Base-by-base conservation (phyloP, 2,329 filamentous ascomycete genomes). In the Neoarthrinium moseri region DNA sequence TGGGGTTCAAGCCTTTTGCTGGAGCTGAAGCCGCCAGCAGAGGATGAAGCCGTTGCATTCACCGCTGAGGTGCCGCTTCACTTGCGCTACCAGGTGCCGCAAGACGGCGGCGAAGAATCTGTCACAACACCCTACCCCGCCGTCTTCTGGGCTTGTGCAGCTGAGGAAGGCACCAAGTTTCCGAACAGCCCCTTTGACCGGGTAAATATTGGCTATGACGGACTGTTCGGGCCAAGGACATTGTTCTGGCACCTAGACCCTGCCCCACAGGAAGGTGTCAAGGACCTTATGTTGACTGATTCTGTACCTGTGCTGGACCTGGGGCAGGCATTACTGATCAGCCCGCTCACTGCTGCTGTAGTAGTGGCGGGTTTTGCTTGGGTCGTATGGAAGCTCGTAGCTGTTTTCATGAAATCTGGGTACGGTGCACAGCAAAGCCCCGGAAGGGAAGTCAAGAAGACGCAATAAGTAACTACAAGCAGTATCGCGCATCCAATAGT, bases 101-200 rank as follows among this genome's bases (percentile, higher is more conserved):
- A 76, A 0, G 63, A 66, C 34, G 73, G 73, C 3, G 84, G 84
- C 3, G 73, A 80, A 51, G 64, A 69, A 3, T 54, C 73, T 4
- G 65, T 84, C 1, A 69, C 81, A n/a, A 64, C 94, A 0, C 88
- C 92, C 0, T 91, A 87, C 71, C 92, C 92, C 0, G 79, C 81
- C 0, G 79, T 96, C 0, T 96, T 96, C 71, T 96, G 91, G 91
- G 90, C 91, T 1, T 97, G 92, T 60, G 74, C 79, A 6, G 80
- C 84, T 0, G 78, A 81, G 8, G 77, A 81, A 42, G 81, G 78
- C 1, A 76, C 75, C 1, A 86, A 88, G 57, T 88, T 92, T 66
- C 66, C 78, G 0, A 78, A 76, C 5, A 96, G 87, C 58, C 92
- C 92, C 0, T 97, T 97, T 65, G 91, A 96, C 63, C 75, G 89